A percentile compares a stretch with the other conserved stretches of the same genome.
Conservation (phyloP, 768 basidiomycete genomes). For the Albatrellus ellisii region DNA sequence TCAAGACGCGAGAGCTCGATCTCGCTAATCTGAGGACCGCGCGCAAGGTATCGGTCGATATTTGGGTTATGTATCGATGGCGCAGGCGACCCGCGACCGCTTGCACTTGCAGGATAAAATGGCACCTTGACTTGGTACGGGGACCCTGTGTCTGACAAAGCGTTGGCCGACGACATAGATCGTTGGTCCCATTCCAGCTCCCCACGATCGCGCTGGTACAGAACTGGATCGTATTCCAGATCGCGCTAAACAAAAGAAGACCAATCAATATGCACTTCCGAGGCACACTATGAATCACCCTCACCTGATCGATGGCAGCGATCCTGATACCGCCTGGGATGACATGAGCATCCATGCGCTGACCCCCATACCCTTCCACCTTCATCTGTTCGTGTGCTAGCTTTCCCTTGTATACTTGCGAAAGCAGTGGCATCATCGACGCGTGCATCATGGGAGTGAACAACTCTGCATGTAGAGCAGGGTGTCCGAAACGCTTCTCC, state of each 20-base stretch:
- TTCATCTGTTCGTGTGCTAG: constrained; percentile 49
- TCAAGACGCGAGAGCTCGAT: constrained; percentile 49
- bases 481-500: constrained; percentile 90
- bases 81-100: constrained; percentile 25
- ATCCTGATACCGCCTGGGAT: constrained; percentile 73
- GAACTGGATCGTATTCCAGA: constrained; percentile 68
- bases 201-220: constrained; percentile 71
- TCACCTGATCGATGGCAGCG: constrained; percentile 66
- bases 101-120: constrained; percentile 1
- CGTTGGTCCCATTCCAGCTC: constrained; percentile 83
- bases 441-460: constrained; percentile 84
- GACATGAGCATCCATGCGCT: constrained; percentile 60
- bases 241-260: constrained; percentile 37
- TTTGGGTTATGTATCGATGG: constrained; percentile 22
- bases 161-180: constrained; percentile 50
- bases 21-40: constrained; percentile 29
- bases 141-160: constrained; percentile 33
- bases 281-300: constrained; percentile 7
- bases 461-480: constrained; percentile 74
- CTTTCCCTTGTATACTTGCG: constrained; percentile 67
- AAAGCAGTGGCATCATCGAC: constrained; percentile 69
- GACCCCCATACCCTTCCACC: constrained; percentile 67
- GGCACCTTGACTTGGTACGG: constrained; percentile 29
- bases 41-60: constrained; percentile 47
- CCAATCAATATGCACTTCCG: constrained; percentile 1